These are phyloP conservation scores for Suillus occidentalis DNA, from an alignment of 768 basidiomycete species.

Conservation along the genomic window DNA sequence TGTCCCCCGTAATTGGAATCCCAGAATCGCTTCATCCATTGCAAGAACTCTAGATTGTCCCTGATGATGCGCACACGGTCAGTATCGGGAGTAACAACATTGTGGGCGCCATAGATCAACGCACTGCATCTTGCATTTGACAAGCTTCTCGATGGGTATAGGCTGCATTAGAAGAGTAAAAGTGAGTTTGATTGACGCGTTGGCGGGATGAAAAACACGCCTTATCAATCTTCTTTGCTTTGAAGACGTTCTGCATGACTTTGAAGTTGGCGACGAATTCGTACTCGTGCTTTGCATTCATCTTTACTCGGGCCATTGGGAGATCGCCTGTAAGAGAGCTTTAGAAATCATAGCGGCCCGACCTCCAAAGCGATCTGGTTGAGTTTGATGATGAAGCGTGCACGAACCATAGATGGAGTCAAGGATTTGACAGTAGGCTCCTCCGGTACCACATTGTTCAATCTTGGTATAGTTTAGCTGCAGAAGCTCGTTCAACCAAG, in stretches of 20 bases:
- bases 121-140: conserved; percentile 99
- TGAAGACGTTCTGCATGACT: conserved; percentile 91
- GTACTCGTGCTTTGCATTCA: conserved; percentile 94
- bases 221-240: conserved; percentile 92
- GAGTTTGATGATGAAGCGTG: conserved; percentile 11
- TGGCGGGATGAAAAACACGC: conserved; percentile 37
- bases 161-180: conserved; percentile 53
- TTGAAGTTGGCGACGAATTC: conserved; percentile 96
- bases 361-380: conserved; percentile 20
- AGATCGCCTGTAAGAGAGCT: conserved; percentile 63
- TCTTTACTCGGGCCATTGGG: conserved; percentile 91
- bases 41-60: conserved; percentile 97
- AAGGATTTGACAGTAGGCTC: conserved; percentile 91
- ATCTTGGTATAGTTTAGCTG: conserved; percentile 90
- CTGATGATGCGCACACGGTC: conserved; percentile 36
- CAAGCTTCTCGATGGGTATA: conserved; percentile 90
- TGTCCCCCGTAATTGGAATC: conserved; percentile 87
- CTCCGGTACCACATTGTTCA: conserved; percentile 89
- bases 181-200: conserved; percentile 7
- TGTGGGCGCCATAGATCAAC: conserved; percentile 32
- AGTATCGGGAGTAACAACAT: conserved; percentile 14
- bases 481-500: conserved; percentile 93
- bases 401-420: conserved; percentile 89
- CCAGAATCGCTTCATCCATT: conserved; percentile 98
- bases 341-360: conserved; percentile 12